A percentile compares a stretch with the other conserved stretches of the same genome.
Evolutionary conservation across 192 early-diverging fungal species (phyloP).

Genomic region (Pilaira anomala): DNA sequence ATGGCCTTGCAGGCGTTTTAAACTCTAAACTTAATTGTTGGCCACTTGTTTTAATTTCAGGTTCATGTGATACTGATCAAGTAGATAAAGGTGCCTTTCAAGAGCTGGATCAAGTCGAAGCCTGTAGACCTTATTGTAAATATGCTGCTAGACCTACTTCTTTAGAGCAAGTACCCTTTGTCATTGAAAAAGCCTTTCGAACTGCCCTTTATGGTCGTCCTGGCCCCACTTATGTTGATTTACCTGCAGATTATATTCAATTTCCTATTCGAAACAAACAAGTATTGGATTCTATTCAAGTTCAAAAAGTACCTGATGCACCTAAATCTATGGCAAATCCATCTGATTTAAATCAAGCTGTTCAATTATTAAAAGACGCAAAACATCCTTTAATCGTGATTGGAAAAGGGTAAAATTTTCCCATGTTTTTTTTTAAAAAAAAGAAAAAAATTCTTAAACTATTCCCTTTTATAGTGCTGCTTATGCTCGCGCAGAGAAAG

Average conservation of each 20-base stretch:
- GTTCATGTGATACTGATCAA: slow-evolving; percentile 50
- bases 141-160: slow-evolving; percentile 49
- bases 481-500: slow-evolving; percentile 62
- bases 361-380: slow-evolving; percentile 41
- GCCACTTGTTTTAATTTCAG: slow-evolving; percentile 67
- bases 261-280: slow-evolving; percentile 22
- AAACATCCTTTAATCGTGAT: slow-evolving; percentile 60
- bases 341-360: slow-evolving; percentile 40
- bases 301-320: slow-evolving; percentile 12
- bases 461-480: slow-evolving; percentile 40
- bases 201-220: slow-evolving; percentile 55
- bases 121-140: slow-evolving; percentile 60
- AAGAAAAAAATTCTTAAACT: background rate
- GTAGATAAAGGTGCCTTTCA: slow-evolving; percentile 71
- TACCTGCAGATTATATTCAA: slow-evolving; percentile 69
- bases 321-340: slow-evolving; percentile 51
- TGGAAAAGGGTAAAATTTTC: slow-evolving; percentile 59
- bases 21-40: slow-evolving; percentile 70
- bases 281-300: slow-evolving; percentile 20
- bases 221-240: slow-evolving; percentile 63
- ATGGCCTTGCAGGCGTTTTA: slow-evolving; percentile 64
- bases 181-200: slow-evolving; percentile 55
- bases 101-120: slow-evolving; percentile 65
- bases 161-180: slow-evolving; percentile 46
- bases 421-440: background rate